These are phyloP conservation scores for Strobilomyces dryophilus DNA, from an alignment of 768 basidiomycete species.

Conservation along the genomic window DNA sequence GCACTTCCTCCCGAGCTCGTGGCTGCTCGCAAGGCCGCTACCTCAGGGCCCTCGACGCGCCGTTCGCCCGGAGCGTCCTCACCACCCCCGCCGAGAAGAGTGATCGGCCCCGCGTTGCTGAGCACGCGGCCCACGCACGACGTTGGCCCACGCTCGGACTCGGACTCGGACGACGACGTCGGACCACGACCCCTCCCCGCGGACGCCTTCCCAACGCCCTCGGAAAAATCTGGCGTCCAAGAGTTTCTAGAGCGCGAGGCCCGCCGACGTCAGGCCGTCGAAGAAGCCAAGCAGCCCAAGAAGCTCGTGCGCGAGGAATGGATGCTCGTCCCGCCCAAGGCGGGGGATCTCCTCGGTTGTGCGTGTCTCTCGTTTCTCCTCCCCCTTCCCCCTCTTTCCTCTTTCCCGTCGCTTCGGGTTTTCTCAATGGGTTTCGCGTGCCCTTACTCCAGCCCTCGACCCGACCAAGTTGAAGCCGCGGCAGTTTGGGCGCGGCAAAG, in stretches of 20 bases:
- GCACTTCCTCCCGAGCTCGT: constrained; percentile 69
- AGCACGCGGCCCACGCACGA: constrained; percentile 31
- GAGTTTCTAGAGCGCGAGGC: constrained; percentile 88
- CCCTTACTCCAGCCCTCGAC: constrained; percentile 60
- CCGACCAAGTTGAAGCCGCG: constrained; percentile 78
- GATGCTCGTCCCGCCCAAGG: constrained; percentile 94
- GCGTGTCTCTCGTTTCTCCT: constrained; percentile 37
- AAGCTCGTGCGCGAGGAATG: constrained; percentile 85
- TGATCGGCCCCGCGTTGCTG: constrained; percentile 54
- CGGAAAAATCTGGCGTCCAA: constrained; percentile 62
- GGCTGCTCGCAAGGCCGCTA: constrained; percentile 37
- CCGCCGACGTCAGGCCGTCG: constrained; percentile 62
- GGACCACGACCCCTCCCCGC: constrained; percentile 77
- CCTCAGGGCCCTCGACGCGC: constrained; percentile 24
- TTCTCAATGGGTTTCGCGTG: background rate
- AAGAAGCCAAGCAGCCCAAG: constrained; percentile 81
- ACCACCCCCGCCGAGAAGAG: constrained; percentile 26
- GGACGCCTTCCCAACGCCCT: constrained; percentile 30
- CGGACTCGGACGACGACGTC: constrained; percentile 73
- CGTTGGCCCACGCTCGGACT: constrained; percentile 35
- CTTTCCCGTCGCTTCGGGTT: background rate
- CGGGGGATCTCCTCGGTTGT: constrained; percentile 77
- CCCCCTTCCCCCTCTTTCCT: background rate
- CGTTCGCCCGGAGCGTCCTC: constrained; percentile 10
- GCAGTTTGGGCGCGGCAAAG: constrained; percentile 67